Percentiles rank a stretch among this genome's conserved stretches.
Conservation (phyloP, 202 grass and related monocot species). For the Elaeis oleifera region DNA sequence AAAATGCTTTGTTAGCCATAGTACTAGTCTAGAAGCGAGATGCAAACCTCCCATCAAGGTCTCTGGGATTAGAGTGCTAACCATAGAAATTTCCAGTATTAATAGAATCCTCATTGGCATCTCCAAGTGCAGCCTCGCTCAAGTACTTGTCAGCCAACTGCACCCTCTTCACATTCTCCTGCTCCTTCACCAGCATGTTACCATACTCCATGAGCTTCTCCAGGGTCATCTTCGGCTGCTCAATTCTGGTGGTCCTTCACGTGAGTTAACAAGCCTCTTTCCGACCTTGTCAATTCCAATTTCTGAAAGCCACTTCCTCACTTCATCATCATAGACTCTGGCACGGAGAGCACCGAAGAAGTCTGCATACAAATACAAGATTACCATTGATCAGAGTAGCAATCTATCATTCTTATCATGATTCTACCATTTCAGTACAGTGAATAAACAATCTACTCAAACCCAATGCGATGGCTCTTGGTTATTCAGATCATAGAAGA, state of each 20-base stretch:
- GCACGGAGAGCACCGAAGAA: slow-evolving; percentile 27
- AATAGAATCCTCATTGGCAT: slow-evolving; percentile 60
- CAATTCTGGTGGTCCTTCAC: slow-evolving; percentile 38
- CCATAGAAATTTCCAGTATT: slow-evolving; percentile 32
- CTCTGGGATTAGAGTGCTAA: slow-evolving; percentile 16
- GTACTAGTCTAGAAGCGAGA: no score
- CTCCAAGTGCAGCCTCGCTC: slow-evolving; percentile 73
- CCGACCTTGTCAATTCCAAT: slow-evolving; percentile 15
- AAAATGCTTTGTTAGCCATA: no score
- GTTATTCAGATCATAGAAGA: no score
- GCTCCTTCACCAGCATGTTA: slow-evolving; percentile 58
- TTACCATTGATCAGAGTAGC: no score
- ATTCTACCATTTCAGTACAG: no score
- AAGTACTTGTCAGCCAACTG: slow-evolving; percentile 93
- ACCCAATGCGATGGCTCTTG: no score
- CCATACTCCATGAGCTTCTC: slow-evolving; percentile 76
- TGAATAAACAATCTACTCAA: no score
- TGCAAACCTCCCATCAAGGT: slow-evolving; percentile 22
- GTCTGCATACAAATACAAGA: slow-evolving; percentile 1
- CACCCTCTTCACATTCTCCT: slow-evolving; percentile 97
- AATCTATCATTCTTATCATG: no score
- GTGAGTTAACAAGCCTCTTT: slow-evolving; percentile 31
- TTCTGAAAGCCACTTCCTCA: slow-evolving; percentile 18
- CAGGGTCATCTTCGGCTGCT: slow-evolving; percentile 72
- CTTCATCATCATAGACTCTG: slow-evolving; percentile 26